Evolutionary conservation across 441 rosid species (phyloP).

Genomic region (Jatropha multifida): DNA sequence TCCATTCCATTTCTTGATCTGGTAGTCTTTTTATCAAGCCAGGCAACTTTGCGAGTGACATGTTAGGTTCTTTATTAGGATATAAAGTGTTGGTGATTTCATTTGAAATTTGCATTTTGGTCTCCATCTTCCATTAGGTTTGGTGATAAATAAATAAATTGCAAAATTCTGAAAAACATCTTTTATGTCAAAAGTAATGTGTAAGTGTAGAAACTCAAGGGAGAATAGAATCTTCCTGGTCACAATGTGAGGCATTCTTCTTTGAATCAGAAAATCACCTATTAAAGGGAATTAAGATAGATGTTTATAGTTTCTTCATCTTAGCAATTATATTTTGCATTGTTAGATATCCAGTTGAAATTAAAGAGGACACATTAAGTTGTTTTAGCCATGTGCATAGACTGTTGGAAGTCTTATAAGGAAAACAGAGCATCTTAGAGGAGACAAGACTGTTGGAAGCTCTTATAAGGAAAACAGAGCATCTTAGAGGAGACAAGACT

Average conservation of each 20-base stretch:
- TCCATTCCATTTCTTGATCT: not conserved
- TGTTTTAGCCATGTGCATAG: too few species aligned
- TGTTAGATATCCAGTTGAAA: not conserved
- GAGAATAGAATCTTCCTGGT: not conserved
- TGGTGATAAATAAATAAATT: not conserved
- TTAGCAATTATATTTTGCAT: not conserved
- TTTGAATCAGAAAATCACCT: not conserved
- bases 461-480: too few species aligned
- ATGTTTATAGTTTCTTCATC: not conserved
- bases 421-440: too few species aligned
- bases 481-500: too few species aligned
- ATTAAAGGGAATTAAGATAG: not conserved
- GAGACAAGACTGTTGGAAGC: too few species aligned
- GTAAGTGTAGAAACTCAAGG: not conserved
- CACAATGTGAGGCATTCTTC: not conserved
- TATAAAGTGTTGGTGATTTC: not conserved
- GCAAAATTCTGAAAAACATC: not conserved
- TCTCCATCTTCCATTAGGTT: not conserved
- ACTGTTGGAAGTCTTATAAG: too few species aligned
- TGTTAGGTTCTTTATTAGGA: constrained; percentile 2
- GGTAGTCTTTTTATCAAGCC: not conserved
- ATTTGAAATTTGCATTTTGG: not conserved
- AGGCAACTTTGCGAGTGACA: not conserved
- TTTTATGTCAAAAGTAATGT: not conserved
- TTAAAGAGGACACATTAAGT: too few species aligned